Base-by-base conservation (phyloP, 1,139 yeast genomes). In the Taphrina deformans region DNA sequence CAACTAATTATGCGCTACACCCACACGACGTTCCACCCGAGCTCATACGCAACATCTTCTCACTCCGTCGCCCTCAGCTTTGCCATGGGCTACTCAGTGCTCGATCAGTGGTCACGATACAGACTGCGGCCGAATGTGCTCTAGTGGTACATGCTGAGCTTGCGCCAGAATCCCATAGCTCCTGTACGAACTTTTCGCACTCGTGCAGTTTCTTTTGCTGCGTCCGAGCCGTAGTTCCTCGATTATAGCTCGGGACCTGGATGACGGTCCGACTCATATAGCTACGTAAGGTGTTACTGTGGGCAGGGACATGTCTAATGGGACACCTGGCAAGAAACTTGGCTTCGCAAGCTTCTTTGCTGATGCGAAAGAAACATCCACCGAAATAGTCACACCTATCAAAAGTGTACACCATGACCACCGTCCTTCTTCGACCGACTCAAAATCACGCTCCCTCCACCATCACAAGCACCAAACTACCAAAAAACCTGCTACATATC, bases 311-410 rank as follows among this genome's bases (percentile, higher is more conserved):
- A 31, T 51, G 62, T 58, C 62, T 23, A 53, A 48, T 40, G 58
- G 48, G 18, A 21, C 31, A 9, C 16, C 31, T 27, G 59, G 61
- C 46, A 52, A 55, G 51, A 55, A n/a, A 40, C 45, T 53, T 23
- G 58, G 58, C 14, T 53, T 53, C 24, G 58, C 58, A 24, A 53
- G 58, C 33, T 53, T 53, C 48, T 53, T 53, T 16, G 31, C 45
- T 14, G 38, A 23, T 7, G 23, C 58, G 31, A 53, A 38, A 14
- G 56, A 48, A 16, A 3, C n/a, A 9, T 18, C 38, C 7, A 26
- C 40, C 41, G 62, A 46, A 14, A 18, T 33, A 7, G 10, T n/a
- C 5, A 29, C 44, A 14, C 29, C 44, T 4, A 41, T 9, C 33
- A 44, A 18, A 26, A 56, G 53, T 45, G 45, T 53, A 6, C 24